A percentile compares a stretch with the other conserved stretches of the same genome.
Evolutionary conservation across 345 rosid genomes (phyloP).

Genomic region (Odontarrhena argentea): DNA sequence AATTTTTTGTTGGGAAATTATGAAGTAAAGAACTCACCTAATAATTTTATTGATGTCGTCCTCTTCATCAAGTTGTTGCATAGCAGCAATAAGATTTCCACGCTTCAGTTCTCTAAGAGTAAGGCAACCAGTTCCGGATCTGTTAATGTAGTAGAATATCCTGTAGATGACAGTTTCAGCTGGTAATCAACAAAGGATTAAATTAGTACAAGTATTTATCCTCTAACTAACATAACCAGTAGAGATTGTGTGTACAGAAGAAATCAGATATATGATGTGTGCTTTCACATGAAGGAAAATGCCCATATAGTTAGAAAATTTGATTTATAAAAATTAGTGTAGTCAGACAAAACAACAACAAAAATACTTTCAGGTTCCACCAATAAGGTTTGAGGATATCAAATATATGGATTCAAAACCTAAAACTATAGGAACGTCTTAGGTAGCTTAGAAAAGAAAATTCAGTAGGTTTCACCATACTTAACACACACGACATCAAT

Average conservation of each 20-base stretch:
- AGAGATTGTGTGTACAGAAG: neutral
- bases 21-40: slow-evolving; percentile 47
- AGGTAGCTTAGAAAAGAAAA: neutral
- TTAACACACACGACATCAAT: slow-evolving; percentile 7
- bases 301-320: too few relatives aligned
- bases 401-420: too few relatives aligned
- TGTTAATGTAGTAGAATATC: slow-evolving; percentile 71
- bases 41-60: slow-evolving; percentile 75
- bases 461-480: neutral
- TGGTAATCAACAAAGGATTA: slow-evolving; percentile 43
- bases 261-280: too few relatives aligned
- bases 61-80: slow-evolving; percentile 78
- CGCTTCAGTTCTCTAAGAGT: slow-evolving; percentile 77
- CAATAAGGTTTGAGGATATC: too few relatives aligned
- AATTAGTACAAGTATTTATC: slow-evolving; percentile 24
- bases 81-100: slow-evolving; percentile 69
- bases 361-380: too few relatives aligned
- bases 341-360: too few relatives aligned
- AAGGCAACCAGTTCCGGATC: slow-evolving; percentile 73
- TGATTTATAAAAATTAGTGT: too few relatives aligned
- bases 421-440: neutral
- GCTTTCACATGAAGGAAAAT: too few relatives aligned
- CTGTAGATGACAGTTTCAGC: slow-evolving; percentile 90
- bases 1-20: neutral
- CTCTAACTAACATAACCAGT: neutral